Conservation (phyloP, 2,329 filamentous ascomycete species). For the Monosporascus cannonballus region DNA sequence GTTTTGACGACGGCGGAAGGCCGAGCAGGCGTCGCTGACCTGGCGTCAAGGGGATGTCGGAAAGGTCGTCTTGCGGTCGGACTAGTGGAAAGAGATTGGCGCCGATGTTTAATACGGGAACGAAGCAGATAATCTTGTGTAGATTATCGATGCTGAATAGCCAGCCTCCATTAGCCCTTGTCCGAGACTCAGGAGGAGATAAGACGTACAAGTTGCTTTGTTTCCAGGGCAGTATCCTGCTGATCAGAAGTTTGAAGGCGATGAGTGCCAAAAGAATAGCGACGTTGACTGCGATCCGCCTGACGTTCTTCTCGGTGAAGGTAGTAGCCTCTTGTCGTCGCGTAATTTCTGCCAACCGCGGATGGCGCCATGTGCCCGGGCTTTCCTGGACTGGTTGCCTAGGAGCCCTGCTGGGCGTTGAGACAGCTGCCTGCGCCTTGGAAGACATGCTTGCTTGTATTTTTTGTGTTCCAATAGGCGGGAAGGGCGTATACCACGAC, state of each 20-base stretch:
- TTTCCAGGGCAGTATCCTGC: conserved; percentile 14
- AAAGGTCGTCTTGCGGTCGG: conserved; percentile 66
- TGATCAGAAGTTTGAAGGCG: conserved; percentile 20
- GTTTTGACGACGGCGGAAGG: conserved; percentile 58
- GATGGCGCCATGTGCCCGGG: conserved; percentile 86
- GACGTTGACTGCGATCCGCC: conserved; percentile 62
- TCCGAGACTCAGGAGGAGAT: not conserved
- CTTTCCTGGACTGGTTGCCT: conserved; percentile 37
- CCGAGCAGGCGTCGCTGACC: conserved; percentile 80
- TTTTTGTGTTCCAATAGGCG: not conserved
- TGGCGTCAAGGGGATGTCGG: conserved; percentile 88
- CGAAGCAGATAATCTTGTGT: conserved; percentile 34
- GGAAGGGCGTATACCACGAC: not conserved
- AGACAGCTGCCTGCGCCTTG: conserved; percentile 32
- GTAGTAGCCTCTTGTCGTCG: conserved; percentile 70
- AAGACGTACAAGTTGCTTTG: conserved; percentile 4
- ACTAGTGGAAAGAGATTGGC: conserved; percentile 67
- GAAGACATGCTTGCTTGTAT: conserved; percentile 23
- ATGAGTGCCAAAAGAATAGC: not conserved
- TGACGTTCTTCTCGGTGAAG: conserved; percentile 73
- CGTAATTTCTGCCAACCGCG: conserved; percentile 80
- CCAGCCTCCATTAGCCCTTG: not conserved
- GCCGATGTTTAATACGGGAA: conserved; percentile 65
- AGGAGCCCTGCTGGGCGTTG: conserved; percentile 28
- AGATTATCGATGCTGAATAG: not conserved